Conservation (phyloP, 2,329 filamentous ascomycete genomes). For the Kalaharituber pfeilii region DNA sequence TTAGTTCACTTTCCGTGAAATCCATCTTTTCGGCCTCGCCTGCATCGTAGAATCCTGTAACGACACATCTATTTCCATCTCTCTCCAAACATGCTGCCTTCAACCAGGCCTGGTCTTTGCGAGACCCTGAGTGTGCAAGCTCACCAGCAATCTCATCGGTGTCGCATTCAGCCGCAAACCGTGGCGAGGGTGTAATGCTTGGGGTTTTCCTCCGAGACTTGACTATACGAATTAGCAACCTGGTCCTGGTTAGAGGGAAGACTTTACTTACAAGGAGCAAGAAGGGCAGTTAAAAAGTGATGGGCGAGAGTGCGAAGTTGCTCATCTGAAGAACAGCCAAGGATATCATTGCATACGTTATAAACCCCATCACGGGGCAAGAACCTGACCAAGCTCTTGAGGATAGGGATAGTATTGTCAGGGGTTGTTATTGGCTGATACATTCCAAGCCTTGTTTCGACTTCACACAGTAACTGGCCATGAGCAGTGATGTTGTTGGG, state of each 20-base stretch:
- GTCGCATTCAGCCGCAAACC: no score
- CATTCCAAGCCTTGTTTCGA: not conserved
- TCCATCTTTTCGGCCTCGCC: not conserved
- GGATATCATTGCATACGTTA: not conserved
- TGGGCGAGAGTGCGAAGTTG: not conserved
- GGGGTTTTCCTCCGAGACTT: not conserved
- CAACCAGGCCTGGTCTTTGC: not conserved
- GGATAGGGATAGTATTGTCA: constrained; percentile 1
- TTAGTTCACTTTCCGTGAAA: not conserved
- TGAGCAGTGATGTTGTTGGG: not conserved
- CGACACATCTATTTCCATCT: not conserved
- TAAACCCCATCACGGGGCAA: constrained; percentile 1
- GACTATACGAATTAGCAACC: not conserved
- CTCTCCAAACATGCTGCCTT: constrained; percentile 1
- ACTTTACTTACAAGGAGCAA: not conserved
- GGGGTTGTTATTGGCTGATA: not conserved
- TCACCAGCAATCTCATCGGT: no score
- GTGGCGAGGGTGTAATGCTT: not conserved
- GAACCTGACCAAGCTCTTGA: not conserved
- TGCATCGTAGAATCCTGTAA: not conserved
- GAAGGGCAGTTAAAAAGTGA: not conserved
- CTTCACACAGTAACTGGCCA: not conserved
- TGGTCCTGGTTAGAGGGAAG: not conserved
- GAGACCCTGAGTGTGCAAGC: not conserved
- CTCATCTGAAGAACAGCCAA: not conserved